Base-by-base conservation (phyloP, 805 yeast genomes). In the Metschnikowia drakensbergensis region DNA sequence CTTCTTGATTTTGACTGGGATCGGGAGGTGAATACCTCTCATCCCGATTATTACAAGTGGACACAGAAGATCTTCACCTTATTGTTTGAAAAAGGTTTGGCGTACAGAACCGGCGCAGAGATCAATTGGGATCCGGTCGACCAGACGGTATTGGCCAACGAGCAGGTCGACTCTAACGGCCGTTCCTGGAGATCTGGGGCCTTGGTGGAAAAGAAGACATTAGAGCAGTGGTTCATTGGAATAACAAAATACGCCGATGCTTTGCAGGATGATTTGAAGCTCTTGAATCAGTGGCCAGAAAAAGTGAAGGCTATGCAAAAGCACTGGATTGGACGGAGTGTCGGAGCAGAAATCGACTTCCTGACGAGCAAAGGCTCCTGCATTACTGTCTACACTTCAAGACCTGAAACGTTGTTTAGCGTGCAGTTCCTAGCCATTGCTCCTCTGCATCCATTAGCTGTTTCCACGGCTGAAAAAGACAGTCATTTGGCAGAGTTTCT, bases 71-170 rank as follows among this genome's bases (percentile, higher is more conserved):
- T 94, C 22, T 94, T 94, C 58, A 65, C 88, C 27, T 72, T 86
- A 61, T 62, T 94, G 47, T 80, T 76, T 64, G 80, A 89, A 57
- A 75, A 83, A 41, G 96, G 96, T 0, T 68, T 88, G 43, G 98
- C 97, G 0, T 92, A 94, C 60, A 76, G 91, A 54, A 83, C 84
- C 41, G 82, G 83, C 42, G 96, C 97, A 0, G 90, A 84, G 57
- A 94, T 94, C 50, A 94, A 94, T 62, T 94, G 99, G 99, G 99
- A 94, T 66, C 99, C 99, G 0, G 80, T 94, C 0, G 99, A 94
- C 59, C 80, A 85, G 54, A 94, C 99, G 0, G 99, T 94, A 1
- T 72, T 94, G 51, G 99, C 99, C 2, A 94, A 73, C 63, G 99
- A 94, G 67, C 99, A 94, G 66, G 97, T 94, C 3, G 99, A 94